A percentile compares a stretch with the other conserved stretches of the same genome.
Evolutionary conservation across 768 basidiomycete genomes (phyloP).

Genomic region (Trametes villosa): DNA sequence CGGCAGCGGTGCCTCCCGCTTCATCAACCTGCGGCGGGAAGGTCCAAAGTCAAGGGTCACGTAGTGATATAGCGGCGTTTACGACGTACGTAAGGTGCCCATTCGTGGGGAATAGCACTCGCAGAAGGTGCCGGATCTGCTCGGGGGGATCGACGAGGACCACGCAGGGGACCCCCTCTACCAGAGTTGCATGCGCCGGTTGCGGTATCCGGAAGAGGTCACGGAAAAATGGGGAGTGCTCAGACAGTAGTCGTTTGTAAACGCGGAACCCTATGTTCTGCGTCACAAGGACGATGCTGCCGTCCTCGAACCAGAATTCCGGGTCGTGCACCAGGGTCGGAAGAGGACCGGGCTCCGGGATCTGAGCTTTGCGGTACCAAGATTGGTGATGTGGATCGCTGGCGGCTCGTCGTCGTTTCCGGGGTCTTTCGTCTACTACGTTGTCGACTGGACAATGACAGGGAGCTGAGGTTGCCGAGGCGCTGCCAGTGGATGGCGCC

Average conservation of each 20-base stretch:
- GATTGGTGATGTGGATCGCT: background rate
- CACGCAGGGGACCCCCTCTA: constrained; percentile 6
- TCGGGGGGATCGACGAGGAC: background rate
- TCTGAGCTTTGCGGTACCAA: background rate
- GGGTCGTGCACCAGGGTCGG: background rate
- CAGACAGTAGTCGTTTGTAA: constrained; percentile 28
- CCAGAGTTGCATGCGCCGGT: background rate
- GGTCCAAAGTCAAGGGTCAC: background rate
- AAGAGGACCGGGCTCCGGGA: background rate
- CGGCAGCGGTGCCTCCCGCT: background rate
- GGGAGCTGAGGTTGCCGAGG: background rate
- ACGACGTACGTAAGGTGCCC: background rate
- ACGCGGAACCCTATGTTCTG: constrained; percentile 31
- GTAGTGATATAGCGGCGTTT: no score
- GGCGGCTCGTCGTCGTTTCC: background rate
- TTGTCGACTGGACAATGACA: background rate
- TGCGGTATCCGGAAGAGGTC: constrained; percentile 14
- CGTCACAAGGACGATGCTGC: constrained; percentile 33
- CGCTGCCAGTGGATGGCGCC: no score
- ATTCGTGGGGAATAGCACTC: background rate
- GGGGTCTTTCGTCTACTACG: background rate
- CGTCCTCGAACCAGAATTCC: constrained; percentile 36
- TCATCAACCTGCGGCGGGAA: background rate
- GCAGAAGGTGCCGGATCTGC: background rate
- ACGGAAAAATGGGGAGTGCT: constrained; percentile 30